Base-by-base conservation (phyloP, 257 asterid species). In the Leonotis leonurus region DNA sequence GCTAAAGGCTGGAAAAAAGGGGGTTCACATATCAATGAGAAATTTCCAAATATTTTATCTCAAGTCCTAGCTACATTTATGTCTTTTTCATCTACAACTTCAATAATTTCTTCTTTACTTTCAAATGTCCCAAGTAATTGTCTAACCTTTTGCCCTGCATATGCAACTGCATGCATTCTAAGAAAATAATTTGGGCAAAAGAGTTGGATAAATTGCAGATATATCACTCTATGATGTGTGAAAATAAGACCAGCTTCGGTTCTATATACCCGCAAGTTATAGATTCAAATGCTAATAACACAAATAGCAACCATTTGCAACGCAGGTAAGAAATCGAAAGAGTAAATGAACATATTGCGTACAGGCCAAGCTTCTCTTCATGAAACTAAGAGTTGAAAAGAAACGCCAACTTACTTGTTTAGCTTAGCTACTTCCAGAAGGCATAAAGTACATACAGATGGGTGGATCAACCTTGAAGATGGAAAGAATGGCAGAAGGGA, bases 401-500 rank as follows among this genome's bases (percentile, higher is more conserved):
- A 20, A 12, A 26, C 24, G 56, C 4, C 4, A 11, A 26, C 76
- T 21, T 35, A 69, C 75, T 53, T 21, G 60, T 44, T 84, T 69
- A 85, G 83, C 83, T 84, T 69, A 85, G 83, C 83, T 69, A 63
- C 88, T 72, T 33, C 60, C 72, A 7, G 97, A 65, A 22, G 98
- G 93, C 8, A 86, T 84, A 66, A 88, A 88, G 79, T 82, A 81
- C 97, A 92, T 92, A 73, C 97, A 92, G 58, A 92, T 92, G 48
- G 98, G 97, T 0, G 98, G 98, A 71, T 88, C 73, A n/a, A 92
- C 57, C 93, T 80, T 84, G 68, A 88, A 84, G 62, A 88, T 92
- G 16, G 98, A 92, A 11, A 92, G 93, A 54, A 88, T 64, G 8
- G 98, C 98, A 16, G 98, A 92, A 0, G 98, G 98, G 48, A 88